Base-by-base conservation (phyloP, 495 filamentous ascomycete species). In the Xylaria venustula region DNA sequence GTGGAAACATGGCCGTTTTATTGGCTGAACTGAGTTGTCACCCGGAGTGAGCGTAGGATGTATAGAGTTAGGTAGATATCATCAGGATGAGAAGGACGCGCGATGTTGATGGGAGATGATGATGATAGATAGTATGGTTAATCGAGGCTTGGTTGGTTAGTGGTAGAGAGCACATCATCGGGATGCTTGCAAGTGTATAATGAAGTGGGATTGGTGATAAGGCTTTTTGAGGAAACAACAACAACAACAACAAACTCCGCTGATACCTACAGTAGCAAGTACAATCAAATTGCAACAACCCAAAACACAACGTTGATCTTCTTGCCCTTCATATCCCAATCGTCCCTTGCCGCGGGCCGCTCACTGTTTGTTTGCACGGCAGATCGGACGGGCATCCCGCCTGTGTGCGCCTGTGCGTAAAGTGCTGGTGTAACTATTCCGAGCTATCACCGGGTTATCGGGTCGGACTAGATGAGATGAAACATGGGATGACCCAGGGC, bases 41-140 rank as follows among this genome's bases (percentile, higher is more conserved):
- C n/a, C n/a, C 26, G 15, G 15, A 54, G 22, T 9, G 23, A 7
- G 22, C 15, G 26, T 34, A 14, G 20, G 9, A n/a, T 3, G 34
- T 23, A 7, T 42, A 42, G 22, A 14, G 51, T 40, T 41, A 22
- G 14, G 12, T 42, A 42, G 51, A 41, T 22, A n/a, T n/a, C n/a
- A n/a, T n/a, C n/a, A n/a, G n/a, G n/a, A n/a, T n/a, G n/a, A n/a
- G n/a, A n/a, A n/a, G n/a, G n/a, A n/a, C n/a, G n/a, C n/a, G n/a
- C 22, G 42, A 54, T 28, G 36, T n/a, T 15, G 51, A 53, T 53
- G 50, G 25, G 50, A 25, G 22, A 53, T 53, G 50, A 52, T 37
- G 49, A n/a, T n/a, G n/a, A n/a, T n/a, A n/a, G n/a, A n/a, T n/a
- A n/a, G 32, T 28, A 12, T 25, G 28, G 28, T 47, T 6, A n/a